Base-by-base conservation (phyloP, 345 rosid genomes). In the Garcia nutans region DNA sequence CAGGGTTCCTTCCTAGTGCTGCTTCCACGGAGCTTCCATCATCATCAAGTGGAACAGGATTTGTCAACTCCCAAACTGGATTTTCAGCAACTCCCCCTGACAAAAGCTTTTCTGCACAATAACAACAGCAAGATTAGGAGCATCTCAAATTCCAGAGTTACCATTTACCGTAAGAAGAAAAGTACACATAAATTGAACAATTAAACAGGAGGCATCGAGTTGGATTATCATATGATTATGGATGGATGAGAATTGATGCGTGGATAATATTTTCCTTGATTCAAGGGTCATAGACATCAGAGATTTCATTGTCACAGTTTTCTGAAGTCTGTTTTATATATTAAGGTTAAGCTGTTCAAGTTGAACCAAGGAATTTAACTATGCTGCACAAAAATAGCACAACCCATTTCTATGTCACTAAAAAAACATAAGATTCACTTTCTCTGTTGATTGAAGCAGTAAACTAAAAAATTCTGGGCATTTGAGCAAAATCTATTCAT, bases 1-100 rank as follows among this genome's bases (percentile, higher is more conserved):
- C 94, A 37, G 93, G 89, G 78, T 81, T 86, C 71, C 83, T 88
- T 69, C 97, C 96, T 57, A 92, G 84, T 20, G 73, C 81, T 65
- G 86, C 84, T 83, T 92, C 97, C 65, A 82, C 79, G 1, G 94
- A 81, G 69, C 80, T 84, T 65, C 81, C 91, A 58, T 85, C 88
- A 67, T 80, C 87, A 75, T 85, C 90, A 80, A 92, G 61, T 41
- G 92, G 88, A 74, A 94, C 57, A 1, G 96, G 93, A 37, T 85
- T 84, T 0, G 89, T 88, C 85, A 90, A 74, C 70, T 87, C 92
- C 87, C 89, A 82, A 23, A 31, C 47, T 75, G 85, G 87, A 62
- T 81, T 74, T 17, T 80, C 84, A 4, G 87, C 67, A 33, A 78
- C 74, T 78, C 78, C 88, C n/a, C 81, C 94, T 1, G 77, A 24